Conservation (phyloP, 768 basidiomycete genomes). For the Auriscalpium microsporum region DNA sequence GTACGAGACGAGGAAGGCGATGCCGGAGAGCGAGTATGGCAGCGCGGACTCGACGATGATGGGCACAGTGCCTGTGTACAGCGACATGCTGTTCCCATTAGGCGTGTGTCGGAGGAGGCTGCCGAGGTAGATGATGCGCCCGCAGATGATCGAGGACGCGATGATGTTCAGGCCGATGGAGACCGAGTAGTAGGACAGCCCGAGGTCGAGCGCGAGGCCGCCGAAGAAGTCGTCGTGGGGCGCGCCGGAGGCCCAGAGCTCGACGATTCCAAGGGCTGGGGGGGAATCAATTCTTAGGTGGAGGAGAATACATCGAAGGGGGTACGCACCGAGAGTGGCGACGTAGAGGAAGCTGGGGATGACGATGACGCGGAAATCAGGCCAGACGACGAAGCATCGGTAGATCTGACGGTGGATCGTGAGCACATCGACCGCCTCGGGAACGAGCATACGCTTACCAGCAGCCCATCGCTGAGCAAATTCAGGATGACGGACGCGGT, state of each 20-base stretch:
- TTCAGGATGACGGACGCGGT: not conserved
- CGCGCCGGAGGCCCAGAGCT: constrained; percentile 8
- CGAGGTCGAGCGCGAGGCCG: constrained; percentile 8
- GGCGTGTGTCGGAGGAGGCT: not conserved
- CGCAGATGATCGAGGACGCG: constrained; percentile 14
- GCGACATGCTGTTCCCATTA: constrained; percentile 1
- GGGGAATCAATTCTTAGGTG: not conserved
- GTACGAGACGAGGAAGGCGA: constrained; percentile 17
- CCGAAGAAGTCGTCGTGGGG: constrained; percentile 14
- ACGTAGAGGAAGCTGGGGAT: constrained; percentile 15
- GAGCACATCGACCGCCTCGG: not conserved
- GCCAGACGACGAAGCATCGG: constrained; percentile 28
- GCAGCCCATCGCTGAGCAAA: constrained; percentile 29
- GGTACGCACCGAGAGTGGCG: constrained; percentile 7
- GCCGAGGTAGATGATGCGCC: constrained; percentile 12
- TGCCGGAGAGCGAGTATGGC: constrained; percentile 14
- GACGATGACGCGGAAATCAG: constrained; percentile 6
- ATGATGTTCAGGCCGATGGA: constrained; percentile 14
- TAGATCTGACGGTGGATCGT: constrained; percentile 23
- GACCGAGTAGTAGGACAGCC: constrained; percentile 12
- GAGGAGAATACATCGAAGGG: not conserved
- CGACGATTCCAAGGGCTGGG: constrained; percentile 14
- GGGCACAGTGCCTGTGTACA: constrained; percentile 12
- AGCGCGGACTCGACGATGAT: constrained; percentile 16
- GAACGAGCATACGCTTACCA: constrained; percentile 22